phyloP scores from a whole-genome alignment of 768 basidiomycete species.

The Amanita phalloides region DNA sequence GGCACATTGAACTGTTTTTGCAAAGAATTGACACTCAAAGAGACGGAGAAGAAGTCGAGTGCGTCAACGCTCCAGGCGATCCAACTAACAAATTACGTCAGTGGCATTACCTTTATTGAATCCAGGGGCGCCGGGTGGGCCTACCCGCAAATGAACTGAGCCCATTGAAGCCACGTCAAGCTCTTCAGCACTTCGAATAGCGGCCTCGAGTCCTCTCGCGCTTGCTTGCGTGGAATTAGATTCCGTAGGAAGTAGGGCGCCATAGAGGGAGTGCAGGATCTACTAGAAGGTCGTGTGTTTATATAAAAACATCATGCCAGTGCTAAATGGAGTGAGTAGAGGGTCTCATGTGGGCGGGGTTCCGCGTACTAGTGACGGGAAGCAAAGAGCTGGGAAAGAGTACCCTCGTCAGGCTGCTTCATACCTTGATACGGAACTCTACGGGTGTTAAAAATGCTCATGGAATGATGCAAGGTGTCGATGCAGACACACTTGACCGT shows the following conservation, averaged over 20 bases:
- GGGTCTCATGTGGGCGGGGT: no score
- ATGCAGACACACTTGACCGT: no score
- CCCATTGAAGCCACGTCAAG: constrained; percentile 42
- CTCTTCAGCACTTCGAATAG: constrained; percentile 28
- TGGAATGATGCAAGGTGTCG: no score
- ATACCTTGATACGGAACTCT: no score
- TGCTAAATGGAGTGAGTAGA: no score
- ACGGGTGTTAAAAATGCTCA: no score
- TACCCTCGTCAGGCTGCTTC: no score
- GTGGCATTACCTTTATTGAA: not conserved
- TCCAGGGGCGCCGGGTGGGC: constrained; percentile 11
- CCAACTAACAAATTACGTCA: constrained; percentile 12
- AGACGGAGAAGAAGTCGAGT: constrained; percentile 19
- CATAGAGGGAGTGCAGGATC: constrained; percentile 18
- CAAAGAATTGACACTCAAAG: constrained; percentile 14
- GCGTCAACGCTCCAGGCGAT: constrained; percentile 19
- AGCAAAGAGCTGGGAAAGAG: no score
- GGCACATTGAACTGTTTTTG: constrained; percentile 12
- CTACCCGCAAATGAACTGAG: constrained; percentile 50
- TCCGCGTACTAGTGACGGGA: no score
- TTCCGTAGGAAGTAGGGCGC: constrained; percentile 35
- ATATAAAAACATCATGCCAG: not conserved
- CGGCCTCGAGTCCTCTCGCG: constrained; percentile 19
- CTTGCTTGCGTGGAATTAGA: constrained; percentile 32
- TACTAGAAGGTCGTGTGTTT: not conserved